Conservation (phyloP, 176 grass and related monocot species). For the Oryza meridionalis region DNA sequence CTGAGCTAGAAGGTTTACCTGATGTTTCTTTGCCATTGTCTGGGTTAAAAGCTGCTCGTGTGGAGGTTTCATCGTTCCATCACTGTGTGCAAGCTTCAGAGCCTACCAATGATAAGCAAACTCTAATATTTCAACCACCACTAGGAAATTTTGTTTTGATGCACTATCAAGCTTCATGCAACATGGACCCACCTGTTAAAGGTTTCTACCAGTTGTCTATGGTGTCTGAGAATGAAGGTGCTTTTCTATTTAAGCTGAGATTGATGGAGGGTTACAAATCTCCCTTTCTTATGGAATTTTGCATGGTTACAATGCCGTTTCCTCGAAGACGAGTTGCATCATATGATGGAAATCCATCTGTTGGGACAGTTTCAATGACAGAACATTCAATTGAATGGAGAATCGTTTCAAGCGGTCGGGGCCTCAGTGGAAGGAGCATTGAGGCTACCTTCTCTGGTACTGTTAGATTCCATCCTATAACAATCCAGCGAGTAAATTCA, state of each 20-base stretch:
- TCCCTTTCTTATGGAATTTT: constrained; percentile 93
- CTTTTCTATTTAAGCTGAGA: constrained; percentile 88
- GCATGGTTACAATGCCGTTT: constrained; percentile 91
- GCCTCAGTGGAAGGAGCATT: constrained; percentile 81
- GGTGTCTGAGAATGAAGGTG: constrained; percentile 94
- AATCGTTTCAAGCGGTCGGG: constrained; percentile 77
- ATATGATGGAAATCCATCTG: constrained; percentile 86
- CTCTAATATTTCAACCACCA: constrained; percentile 83
- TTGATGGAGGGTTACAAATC: constrained; percentile 91
- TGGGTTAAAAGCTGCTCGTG: constrained; percentile 72
- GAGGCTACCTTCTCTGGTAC: constrained; percentile 91
- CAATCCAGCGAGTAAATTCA: constrained; percentile 59
- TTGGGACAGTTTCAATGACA: constrained; percentile 84
- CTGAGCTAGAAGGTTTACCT: constrained; percentile 92
- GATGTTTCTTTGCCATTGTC: constrained; percentile 83
- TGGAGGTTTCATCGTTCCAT: constrained; percentile 81
- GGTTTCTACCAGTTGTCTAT: constrained; percentile 96
- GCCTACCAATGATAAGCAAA: constrained; percentile 74
- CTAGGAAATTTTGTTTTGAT: constrained; percentile 87
- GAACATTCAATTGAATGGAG: constrained; percentile 94
- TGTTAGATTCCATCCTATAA: constrained; percentile 74
- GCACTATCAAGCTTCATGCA: constrained; percentile 71
- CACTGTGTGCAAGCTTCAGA: constrained; percentile 90
- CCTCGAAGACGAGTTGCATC: constrained; percentile 85
- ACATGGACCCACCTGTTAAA: constrained; percentile 73